Percentiles rank a stretch among this genome's conserved stretches.
Evolutionary conservation across 768 basidiomycete genomes (phyloP).

Genomic region (Baorangia bicolor): DNA sequence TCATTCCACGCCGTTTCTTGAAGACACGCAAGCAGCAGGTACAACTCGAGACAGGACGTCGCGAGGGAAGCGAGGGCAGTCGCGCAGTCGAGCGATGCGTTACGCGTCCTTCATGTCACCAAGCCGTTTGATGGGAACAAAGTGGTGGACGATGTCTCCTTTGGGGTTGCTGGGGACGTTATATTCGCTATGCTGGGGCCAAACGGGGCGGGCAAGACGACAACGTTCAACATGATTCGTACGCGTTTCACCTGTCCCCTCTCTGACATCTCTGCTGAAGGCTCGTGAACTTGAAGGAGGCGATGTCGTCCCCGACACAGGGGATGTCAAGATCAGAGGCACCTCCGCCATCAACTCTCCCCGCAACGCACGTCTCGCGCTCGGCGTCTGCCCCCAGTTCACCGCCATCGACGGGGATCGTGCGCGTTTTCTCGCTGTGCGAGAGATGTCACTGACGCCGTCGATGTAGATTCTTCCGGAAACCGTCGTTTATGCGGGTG

Average conservation of each 20-base stretch:
- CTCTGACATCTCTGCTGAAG: not conserved
- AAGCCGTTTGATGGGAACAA: slow-evolving; percentile 56
- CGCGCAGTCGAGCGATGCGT: slow-evolving; percentile 48
- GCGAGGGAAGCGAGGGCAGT: slow-evolving; percentile 50
- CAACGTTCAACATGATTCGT: slow-evolving; percentile 81
- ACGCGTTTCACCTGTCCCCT: slow-evolving; percentile 25
- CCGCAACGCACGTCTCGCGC: slow-evolving; percentile 58
- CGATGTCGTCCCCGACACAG: slow-evolving; percentile 62
- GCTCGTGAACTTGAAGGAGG: slow-evolving; percentile 46
- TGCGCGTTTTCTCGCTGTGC: slow-evolving; percentile 38
- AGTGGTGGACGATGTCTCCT: slow-evolving; percentile 73
- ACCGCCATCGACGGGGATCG: slow-evolving; percentile 81
- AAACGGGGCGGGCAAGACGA: slow-evolving; percentile 83
- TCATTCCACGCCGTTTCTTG: slow-evolving; percentile 41
- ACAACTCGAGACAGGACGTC: slow-evolving; percentile 47
- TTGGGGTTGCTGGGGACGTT: slow-evolving; percentile 61
- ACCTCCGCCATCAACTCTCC: slow-evolving; percentile 66
- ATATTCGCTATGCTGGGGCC: slow-evolving; percentile 76
- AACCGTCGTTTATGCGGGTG: slow-evolving; percentile 84
- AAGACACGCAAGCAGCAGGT: slow-evolving; percentile 15
- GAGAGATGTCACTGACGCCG: not conserved
- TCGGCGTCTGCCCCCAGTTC: slow-evolving; percentile 84
- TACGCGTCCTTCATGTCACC: slow-evolving; percentile 61
- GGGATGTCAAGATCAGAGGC: slow-evolving; percentile 68
- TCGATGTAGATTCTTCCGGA: slow-evolving; percentile 71